Evolutionary conservation across 2,329 filamentous ascomycete species (phyloP).

Genomic region (Fusarium penzigii): DNA sequence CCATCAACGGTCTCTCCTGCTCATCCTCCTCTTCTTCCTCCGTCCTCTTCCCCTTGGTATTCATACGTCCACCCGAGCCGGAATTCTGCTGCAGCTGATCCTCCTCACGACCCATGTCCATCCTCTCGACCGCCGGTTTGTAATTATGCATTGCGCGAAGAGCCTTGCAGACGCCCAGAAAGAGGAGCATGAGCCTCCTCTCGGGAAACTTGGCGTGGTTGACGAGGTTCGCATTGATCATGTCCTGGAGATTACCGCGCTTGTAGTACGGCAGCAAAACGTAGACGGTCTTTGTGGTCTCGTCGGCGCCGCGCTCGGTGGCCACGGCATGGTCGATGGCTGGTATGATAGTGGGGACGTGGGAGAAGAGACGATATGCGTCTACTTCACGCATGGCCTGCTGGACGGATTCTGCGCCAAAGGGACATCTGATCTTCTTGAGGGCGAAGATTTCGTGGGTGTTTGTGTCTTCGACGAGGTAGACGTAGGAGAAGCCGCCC

Average conservation of each 20-base stretch:
- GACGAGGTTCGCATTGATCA: slow-evolving; percentile 97
- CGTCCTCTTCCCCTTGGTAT: slow-evolving; percentile 43
- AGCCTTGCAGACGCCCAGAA: slow-evolving; percentile 87
- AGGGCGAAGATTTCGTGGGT: slow-evolving; percentile 86
- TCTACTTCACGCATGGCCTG: slow-evolving; percentile 97
- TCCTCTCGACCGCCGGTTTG: slow-evolving; percentile 51
- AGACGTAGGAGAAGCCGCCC: slow-evolving; percentile 98
- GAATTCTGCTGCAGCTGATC: slow-evolving; percentile 38
- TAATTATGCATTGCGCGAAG: slow-evolving; percentile 92
- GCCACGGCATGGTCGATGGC: slow-evolving; percentile 81
- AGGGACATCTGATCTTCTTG: slow-evolving; percentile 98
- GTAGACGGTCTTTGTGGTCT: slow-evolving; percentile 86
- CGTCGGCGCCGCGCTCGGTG: slow-evolving; percentile 66
- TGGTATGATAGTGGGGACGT: slow-evolving; percentile 83
- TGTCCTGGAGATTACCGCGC: slow-evolving; percentile 92
- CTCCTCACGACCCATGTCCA: slow-evolving; percentile 51
- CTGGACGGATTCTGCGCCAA: slow-evolving; percentile 92
- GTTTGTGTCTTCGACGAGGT: slow-evolving; percentile 90
- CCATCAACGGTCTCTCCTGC: slow-evolving; percentile 83
- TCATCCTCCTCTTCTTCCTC: slow-evolving; percentile 71
- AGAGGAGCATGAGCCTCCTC: slow-evolving; percentile 81
- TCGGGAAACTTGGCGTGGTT: slow-evolving; percentile 92
- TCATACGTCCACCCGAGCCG: slow-evolving; percentile 18
- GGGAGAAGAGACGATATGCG: slow-evolving; percentile 87
- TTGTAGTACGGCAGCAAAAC: slow-evolving; percentile 95